phyloP scores from a whole-genome alignment of 139 green algal genomes.

The Desmodesmus armatus region DNA sequence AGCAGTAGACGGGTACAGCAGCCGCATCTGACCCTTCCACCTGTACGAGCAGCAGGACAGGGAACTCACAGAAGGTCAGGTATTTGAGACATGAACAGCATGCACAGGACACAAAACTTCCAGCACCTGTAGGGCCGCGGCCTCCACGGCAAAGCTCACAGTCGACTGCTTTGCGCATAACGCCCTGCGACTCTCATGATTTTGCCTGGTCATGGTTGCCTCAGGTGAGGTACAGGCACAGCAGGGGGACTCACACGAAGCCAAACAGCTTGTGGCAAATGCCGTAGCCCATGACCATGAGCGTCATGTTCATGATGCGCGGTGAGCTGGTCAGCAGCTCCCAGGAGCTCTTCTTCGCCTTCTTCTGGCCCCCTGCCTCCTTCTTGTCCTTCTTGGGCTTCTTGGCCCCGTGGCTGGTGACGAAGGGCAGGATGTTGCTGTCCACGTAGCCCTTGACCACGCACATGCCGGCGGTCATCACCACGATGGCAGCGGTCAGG shows the following conservation, averaged over 20 bases:
- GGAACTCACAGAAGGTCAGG: no score
- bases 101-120: no score
- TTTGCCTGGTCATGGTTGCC: no score
- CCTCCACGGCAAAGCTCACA: no score
- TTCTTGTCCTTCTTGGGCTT: slow-evolving; percentile 37
- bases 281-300: slow-evolving; percentile 80
- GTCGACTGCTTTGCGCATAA: slow-evolving; percentile 11
- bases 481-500: slow-evolving; percentile 67
- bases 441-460: slow-evolving; percentile 60
- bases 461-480: slow-evolving; percentile 73
- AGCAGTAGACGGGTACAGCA: slow-evolving; percentile 37
- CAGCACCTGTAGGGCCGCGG: no score
- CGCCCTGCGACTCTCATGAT: neutral
- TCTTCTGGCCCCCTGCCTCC: neutral
- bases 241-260: no score
- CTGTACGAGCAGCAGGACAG: slow-evolving; percentile 84
- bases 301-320: slow-evolving; percentile 23
- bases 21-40: slow-evolving; percentile 66
- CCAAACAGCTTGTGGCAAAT: slow-evolving; percentile 71
- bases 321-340: slow-evolving; percentile 4
- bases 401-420: neutral
- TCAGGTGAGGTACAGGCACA: no score
- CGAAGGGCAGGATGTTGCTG: neutral
- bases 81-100: no score
- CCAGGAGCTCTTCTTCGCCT: slow-evolving; percentile 11